Evolutionary conservation across 2,329 filamentous ascomycete species (phyloP), one percentile per base, ranked within the genome.

Genomic region (Aspergillus tubingensis): DNA sequence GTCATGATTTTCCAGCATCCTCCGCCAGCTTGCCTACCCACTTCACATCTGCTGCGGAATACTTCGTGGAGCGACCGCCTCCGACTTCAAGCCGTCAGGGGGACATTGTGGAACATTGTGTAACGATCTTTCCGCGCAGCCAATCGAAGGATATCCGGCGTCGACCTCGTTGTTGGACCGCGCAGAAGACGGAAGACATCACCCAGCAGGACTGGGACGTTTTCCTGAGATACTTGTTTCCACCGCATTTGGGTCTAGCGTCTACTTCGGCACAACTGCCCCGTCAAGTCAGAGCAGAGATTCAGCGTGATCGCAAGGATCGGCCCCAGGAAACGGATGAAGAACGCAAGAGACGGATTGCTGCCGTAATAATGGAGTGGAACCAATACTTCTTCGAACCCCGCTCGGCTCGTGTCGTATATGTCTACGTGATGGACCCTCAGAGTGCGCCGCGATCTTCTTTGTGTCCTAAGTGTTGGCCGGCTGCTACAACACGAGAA

Each of bases 161-260:
- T 27, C 72, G 76, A 43, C 76, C 77, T 1, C 77, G 77, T 2
- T 78, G 77, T 61, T 78, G 77, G 76, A 72, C 69, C 43, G 59
- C 71, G 15, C 69, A 70, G 11, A 65, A 70, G 10, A 65, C 65
- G 43, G 65, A 70, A 23, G 73, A 77, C 49, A 70, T 79, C 30
- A 65, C 67, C 44, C 74, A 78, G 65, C 72, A 76, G 64, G 78
- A 80, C 64, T 80, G 78, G 78, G 72, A 77, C 58, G 76, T 72
- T 8, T 80, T 80, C 60, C 59, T 79, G 23, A 74, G 74, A 48
- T 76, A 77, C 65, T 62, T 80, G 5, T 78, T 80, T 51, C 78
- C 78, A 2, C 65, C 71, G 5, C 70, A 78, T 59, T 65, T 79
- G 15, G 76, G 73, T 4, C 71, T 72, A 5, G 76, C 76, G 5